These are phyloP conservation scores for Colletotrichum musae DNA, from an alignment of 2,329 filamentous ascomycete species.

Conservation along the genomic window DNA sequence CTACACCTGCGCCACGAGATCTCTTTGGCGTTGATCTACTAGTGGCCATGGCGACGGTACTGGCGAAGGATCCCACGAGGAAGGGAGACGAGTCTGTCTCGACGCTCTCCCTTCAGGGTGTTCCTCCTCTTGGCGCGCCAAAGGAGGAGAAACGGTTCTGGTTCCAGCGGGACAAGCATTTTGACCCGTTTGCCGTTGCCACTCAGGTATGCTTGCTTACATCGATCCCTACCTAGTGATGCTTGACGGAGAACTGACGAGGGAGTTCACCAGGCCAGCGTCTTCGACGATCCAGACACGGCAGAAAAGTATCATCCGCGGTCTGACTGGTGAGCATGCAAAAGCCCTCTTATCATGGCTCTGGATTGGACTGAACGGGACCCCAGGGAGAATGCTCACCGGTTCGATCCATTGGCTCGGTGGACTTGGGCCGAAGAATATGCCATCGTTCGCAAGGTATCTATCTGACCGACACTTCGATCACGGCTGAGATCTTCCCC, in stretches of 20 bases:
- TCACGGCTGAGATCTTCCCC: too few species aligned
- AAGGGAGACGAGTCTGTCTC: constrained; percentile 18
- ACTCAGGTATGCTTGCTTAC: constrained; percentile 44
- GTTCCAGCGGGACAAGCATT: constrained; percentile 49
- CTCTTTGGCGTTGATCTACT: neutral
- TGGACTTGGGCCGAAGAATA: constrained; percentile 60
- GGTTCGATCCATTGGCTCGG: constrained; percentile 61
- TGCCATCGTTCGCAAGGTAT: constrained; percentile 53
- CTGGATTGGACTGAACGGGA: neutral
- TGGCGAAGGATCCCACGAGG: constrained; percentile 29
- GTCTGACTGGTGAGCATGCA: constrained; percentile 42
- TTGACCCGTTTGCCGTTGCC: constrained; percentile 51
- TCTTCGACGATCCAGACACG: constrained; percentile 56
- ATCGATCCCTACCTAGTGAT: too few species aligned
- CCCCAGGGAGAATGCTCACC: constrained; percentile 58
- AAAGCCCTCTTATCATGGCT: neutral
- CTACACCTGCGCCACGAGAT: neutral
- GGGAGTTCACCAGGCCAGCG: constrained; percentile 45
- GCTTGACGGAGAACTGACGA: neutral
- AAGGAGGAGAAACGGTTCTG: constrained; percentile 49
- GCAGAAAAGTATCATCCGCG: constrained; percentile 53
- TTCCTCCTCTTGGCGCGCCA: constrained; percentile 46
- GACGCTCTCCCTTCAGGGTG: constrained; percentile 41
- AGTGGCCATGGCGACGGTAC: constrained; percentile 36
- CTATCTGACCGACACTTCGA: too few species aligned